Evolutionary conservation across 139 green algal genomes (phyloP).

Genomic region (Auxenochlorella pyrenoidosa): DNA sequence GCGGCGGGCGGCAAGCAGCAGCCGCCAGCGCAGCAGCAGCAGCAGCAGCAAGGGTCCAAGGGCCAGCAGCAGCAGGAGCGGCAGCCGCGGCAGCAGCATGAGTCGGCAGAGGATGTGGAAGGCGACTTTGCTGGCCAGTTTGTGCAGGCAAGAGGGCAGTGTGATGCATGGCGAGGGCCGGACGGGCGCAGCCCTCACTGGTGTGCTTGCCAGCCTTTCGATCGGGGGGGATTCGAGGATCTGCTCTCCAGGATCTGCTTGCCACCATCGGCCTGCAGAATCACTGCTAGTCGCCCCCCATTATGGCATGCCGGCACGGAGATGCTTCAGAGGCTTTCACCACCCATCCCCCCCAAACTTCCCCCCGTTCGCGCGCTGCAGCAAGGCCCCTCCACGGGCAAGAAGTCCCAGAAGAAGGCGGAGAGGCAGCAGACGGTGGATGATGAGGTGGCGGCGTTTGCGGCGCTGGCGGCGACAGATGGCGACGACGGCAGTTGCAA

Average conservation of each 20-base stretch:
- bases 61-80: neutral
- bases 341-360: neutral
- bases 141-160: neutral
- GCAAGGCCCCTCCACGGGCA: neutral
- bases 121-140: constrained; percentile 20
- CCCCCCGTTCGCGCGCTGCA: too few relatives aligned
- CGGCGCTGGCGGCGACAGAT: neutral
- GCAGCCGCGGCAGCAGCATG: neutral
- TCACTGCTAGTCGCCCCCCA: too few relatives aligned
- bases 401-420: neutral
- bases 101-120: neutral
- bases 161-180: neutral
- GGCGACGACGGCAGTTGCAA: neutral
- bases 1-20: neutral
- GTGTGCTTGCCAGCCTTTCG: neutral
- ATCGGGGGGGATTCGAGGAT: too few relatives aligned
- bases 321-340: too few relatives aligned
- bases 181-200: too few relatives aligned
- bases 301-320: too few relatives aligned
- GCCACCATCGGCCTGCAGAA: too few relatives aligned
- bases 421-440: neutral
- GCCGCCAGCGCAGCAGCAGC: too few relatives aligned
- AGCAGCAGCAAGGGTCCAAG: neutral
- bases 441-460: neutral
- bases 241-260: too few relatives aligned